phyloP scores from a whole-genome alignment of 208 protist species.

The Vickermania ingenoplastis region DNA sequence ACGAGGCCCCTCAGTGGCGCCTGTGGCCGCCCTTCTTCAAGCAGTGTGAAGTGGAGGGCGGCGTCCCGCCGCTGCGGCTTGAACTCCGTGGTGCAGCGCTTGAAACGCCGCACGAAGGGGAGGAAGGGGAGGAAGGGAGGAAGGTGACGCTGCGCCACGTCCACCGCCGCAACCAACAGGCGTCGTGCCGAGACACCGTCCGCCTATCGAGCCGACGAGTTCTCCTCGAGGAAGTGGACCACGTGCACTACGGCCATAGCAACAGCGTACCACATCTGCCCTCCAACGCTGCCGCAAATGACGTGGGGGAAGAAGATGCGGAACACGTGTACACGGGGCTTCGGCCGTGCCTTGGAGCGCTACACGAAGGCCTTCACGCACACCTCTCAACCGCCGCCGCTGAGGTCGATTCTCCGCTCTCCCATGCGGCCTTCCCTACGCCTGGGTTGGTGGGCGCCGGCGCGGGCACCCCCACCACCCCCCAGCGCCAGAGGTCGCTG shows the following conservation, averaged over 20 bases:
- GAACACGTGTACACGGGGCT: slow-evolving; percentile 20
- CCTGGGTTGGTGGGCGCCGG: not conserved
- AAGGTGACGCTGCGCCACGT: too few species aligned
- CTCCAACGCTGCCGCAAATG: not conserved
- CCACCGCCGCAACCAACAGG: too few species aligned
- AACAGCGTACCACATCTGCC: not conserved
- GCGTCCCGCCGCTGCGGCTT: slow-evolving; percentile 45
- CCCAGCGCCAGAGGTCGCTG: not conserved
- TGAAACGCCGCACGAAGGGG: not conserved
- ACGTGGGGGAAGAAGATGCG: not conserved
- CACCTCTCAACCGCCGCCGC: slow-evolving; percentile 8
- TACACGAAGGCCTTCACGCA: slow-evolving; percentile 34
- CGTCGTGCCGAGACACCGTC: too few species aligned
- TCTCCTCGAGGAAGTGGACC: slow-evolving; percentile 57
- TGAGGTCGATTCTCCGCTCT: not conserved
- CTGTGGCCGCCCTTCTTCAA: slow-evolving; percentile 43
- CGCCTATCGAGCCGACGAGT: slow-evolving; percentile 28
- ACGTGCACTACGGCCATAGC: slow-evolving; percentile 24
- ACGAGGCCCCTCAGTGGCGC: slow-evolving; percentile 34
- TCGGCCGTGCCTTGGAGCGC: slow-evolving; percentile 38
- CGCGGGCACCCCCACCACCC: not conserved
- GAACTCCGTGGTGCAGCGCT: slow-evolving; percentile 37
- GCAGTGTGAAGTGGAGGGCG: slow-evolving; percentile 84
- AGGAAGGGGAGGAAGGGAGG: slow-evolving; percentile 11
- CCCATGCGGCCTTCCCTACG: not conserved